phyloP scores from a whole-genome alignment of 148 eudicot species.

The Linanthus parryae region DNA sequence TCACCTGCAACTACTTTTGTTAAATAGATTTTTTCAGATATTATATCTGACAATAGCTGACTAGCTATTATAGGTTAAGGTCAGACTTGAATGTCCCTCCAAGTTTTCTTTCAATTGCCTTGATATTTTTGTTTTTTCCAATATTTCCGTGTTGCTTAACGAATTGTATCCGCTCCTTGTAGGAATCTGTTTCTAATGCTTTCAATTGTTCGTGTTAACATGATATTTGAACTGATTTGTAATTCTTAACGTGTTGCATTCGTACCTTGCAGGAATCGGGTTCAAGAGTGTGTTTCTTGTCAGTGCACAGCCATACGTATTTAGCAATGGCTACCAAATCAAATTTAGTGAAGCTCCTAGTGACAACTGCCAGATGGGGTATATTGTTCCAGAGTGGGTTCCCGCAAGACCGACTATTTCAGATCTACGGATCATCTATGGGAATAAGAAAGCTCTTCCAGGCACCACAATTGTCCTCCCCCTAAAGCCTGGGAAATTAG shows the following conservation, averaged over 20 bases:
- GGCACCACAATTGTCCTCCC: conserved; percentile 37
- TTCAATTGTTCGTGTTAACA: neutral
- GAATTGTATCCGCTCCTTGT: neutral
- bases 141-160: neutral
- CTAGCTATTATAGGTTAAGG: too few species aligned
- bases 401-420: conserved; percentile 44
- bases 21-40: too few species aligned
- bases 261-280: conserved; percentile 55
- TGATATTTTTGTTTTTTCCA: neutral
- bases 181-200: neutral
- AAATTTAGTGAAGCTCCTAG: conserved; percentile 61
- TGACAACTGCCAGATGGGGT: conserved; percentile 48
- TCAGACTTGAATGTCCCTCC: too few species aligned
- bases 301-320: conserved; percentile 51
- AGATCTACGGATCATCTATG: conserved; percentile 27
- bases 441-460: conserved; percentile 15
- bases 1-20: too few species aligned
- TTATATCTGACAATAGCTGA: too few species aligned
- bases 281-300: conserved; percentile 72
- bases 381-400: conserved; percentile 80
- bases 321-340: conserved; percentile 65
- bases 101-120: too few species aligned
- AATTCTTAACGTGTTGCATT: too few species aligned
- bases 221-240: conserved; percentile 9
- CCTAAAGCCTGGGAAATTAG: conserved; percentile 32